These are phyloP conservation scores for Pythium aphanidermatum DNA, from an alignment of 352 stramenopile genomes.

Conservation along the genomic window DNA sequence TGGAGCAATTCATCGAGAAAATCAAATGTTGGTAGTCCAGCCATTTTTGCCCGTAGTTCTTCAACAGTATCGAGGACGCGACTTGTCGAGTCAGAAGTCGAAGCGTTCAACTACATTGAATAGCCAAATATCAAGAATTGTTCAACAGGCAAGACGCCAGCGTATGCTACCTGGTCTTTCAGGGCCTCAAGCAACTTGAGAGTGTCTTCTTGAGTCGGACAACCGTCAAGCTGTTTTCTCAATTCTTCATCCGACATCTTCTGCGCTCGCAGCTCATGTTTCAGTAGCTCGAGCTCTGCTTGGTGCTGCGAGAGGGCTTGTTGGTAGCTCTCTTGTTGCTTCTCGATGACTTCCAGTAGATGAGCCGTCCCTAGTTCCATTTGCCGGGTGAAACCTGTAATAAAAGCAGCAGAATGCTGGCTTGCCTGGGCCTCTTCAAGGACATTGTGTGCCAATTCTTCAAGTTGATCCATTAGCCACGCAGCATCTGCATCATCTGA, in stretches of 20 bases:
- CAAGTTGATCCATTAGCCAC: slow-evolving; percentile 30
- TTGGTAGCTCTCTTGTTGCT: slow-evolving; percentile 43
- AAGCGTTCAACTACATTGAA: slow-evolving; percentile 27
- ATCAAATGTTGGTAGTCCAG: slow-evolving; percentile 36
- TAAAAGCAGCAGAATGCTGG: slow-evolving; percentile 16
- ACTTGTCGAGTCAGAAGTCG: slow-evolving; percentile 30
- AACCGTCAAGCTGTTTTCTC: slow-evolving; percentile 30
- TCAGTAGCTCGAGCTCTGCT: slow-evolving; percentile 30
- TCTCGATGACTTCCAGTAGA: slow-evolving; percentile 44
- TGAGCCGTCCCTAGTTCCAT: slow-evolving; percentile 63
- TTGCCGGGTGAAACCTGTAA: slow-evolving; percentile 35
- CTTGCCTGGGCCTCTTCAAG: slow-evolving; percentile 16
- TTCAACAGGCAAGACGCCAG: not conserved
- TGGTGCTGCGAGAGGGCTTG: slow-evolving; percentile 36
- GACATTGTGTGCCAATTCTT: slow-evolving; percentile 23
- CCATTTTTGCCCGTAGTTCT: slow-evolving; percentile 40
- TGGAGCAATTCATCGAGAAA: slow-evolving; percentile 47
- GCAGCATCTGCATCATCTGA: slow-evolving; percentile 41
- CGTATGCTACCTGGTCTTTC: slow-evolving; percentile 38
- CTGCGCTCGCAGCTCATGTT: slow-evolving; percentile 37
- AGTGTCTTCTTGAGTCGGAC: slow-evolving; percentile 62
- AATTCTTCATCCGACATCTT: slow-evolving; percentile 41
- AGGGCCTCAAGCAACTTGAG: slow-evolving; percentile 45
- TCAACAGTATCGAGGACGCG: slow-evolving; percentile 45
- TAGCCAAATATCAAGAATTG: too few species aligned